Percentiles rank a stretch among this genome's conserved stretches.
phyloP scores from a whole-genome alignment of 805 yeast genomes.

The Torulaspora microellipsoides region DNA sequence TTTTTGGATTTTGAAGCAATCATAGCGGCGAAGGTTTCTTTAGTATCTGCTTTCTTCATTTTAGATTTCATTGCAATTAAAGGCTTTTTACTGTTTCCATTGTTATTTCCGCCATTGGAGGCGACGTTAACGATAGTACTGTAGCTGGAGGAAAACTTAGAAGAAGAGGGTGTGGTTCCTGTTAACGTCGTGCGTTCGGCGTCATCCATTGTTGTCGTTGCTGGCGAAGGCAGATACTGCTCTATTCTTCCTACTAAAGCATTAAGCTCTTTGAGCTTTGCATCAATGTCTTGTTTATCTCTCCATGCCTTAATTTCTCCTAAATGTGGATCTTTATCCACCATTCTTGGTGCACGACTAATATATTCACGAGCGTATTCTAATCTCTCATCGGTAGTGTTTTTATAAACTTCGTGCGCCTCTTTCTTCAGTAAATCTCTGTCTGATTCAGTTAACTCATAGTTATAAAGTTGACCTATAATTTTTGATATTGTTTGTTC shows the following conservation, averaged over 20 bases:
- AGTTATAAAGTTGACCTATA: conserved; percentile 6
- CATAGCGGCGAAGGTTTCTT: too few relatives aligned
- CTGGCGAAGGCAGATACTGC: background rate
- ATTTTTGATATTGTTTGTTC: conserved; percentile 9
- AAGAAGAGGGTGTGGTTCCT: too few relatives aligned
- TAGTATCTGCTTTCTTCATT: too few relatives aligned
- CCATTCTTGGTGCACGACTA: background rate
- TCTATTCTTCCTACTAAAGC: conserved; percentile 3
- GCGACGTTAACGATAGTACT: too few relatives aligned
- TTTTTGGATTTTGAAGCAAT: too few relatives aligned
- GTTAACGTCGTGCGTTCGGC: too few relatives aligned
- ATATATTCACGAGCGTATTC: background rate
- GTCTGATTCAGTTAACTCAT: conserved; percentile 7
- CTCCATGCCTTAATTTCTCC: conserved; percentile 3
- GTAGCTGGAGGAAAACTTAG: too few relatives aligned
- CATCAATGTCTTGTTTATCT: conserved; percentile 6
- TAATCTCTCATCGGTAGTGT: background rate
- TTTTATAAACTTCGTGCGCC: conserved; percentile 1
- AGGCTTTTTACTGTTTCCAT: too few relatives aligned
- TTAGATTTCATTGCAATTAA: too few relatives aligned
- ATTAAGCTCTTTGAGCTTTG: conserved; percentile 11
- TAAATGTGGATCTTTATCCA: conserved; percentile 1
- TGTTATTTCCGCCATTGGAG: too few relatives aligned
- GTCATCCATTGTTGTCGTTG: background rate
- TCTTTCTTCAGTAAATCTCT: conserved; percentile 4